Base-by-base conservation (phyloP, 176 grass and related monocot genomes). In the Cenchrus fungigraminus region DNA sequence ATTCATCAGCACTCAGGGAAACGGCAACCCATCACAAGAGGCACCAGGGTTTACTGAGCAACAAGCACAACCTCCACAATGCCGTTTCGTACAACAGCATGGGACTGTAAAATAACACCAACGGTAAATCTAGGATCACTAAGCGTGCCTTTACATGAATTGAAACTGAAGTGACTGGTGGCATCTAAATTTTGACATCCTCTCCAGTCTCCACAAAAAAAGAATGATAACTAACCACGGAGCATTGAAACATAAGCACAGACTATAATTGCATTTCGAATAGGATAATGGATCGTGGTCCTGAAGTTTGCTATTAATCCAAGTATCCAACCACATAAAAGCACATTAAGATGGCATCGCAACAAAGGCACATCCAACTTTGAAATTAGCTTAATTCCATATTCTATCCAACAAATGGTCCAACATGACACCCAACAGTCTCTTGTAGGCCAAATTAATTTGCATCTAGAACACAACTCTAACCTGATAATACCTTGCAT, bases 1-100 rank as follows among this genome's bases (percentile, higher is more conserved):
- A 76, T 57, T 25, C 12, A 56, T 92, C 46, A 91, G 76, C 29
- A 45, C 3, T 5, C 16, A 67, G 54, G 9, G 0, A 78, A 73
- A 79, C 2, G 63, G 53, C 15, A 64, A 65, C 4, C 22, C 12
- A 74, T 19, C 62, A 46, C 5, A 76, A 50, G 73, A 22, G 75
- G 12, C 56, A 28, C 22, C 58, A 50, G 4, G 1, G 51, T 34
- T 75, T 40, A 14, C 59, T 56, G 31, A 45, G 60, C 12, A 64
- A 10, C 57, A 84, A 53, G 31, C 17, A n/a, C 13, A 28, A 6
- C 29, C 16, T 40, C 28, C 60, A 65, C 32, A 66, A 29, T 65
- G 68, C 4, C 9, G 16, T 50, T 32, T 6, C 6, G 5, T 61
- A 29, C 25, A 62, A 44, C 11, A 32, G 51, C 12, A 19, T 25